Evolutionary conservation across 148 eudicot genomes (phyloP), one percentile per base, ranked within the genome.

Genomic region (Persicaria tinctoria): DNA sequence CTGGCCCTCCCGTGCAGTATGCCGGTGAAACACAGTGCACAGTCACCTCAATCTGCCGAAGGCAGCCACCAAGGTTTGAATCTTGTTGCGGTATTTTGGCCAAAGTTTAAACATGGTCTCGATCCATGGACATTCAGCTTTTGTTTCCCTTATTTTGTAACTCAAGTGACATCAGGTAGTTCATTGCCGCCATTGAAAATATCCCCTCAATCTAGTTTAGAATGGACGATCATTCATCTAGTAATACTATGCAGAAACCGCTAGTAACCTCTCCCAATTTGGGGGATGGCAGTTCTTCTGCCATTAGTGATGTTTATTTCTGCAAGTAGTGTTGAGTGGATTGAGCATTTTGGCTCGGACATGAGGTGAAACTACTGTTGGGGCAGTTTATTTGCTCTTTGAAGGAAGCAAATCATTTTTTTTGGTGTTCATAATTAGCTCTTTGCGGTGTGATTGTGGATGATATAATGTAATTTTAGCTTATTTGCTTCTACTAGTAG

Each of bases 1-100:
- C 46, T 66, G 70, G 48, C 8, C 48, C 38, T 38, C 47, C 20
- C 47, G 48, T 38, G 70, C 48, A 66, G 70, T 44, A 66, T 41
- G 14, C 47, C 44, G 48, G 47, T 66, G 47, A 12, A 66, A 60
- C 8, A 41, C 70, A 66, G 70, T 66, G 70, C 46, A 66, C 48
- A 66, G 70, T 38, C 70, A 44, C 70, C 70, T 66, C 47, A 66
- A 66, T 41, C 70, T 41, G 48, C 46, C 69, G 4, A 66, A 60
- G 48, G 70, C 70, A 41, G 47, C 70, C 48, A 66, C 70, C 48
- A 66, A 66, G 47, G 70, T 41, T 13, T 17, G 70, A 66, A 60
- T 60, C 27, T 60, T 66, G 70, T 59, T 20, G 64, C 38, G 5
- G 64, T 2, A 7, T 50, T 50, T 10, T 50, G 53, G 53, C 53